These are phyloP conservation scores for Eragrostis tef DNA, from an alignment of 202 grass and related monocot genomes.

Conservation along the genomic window DNA sequence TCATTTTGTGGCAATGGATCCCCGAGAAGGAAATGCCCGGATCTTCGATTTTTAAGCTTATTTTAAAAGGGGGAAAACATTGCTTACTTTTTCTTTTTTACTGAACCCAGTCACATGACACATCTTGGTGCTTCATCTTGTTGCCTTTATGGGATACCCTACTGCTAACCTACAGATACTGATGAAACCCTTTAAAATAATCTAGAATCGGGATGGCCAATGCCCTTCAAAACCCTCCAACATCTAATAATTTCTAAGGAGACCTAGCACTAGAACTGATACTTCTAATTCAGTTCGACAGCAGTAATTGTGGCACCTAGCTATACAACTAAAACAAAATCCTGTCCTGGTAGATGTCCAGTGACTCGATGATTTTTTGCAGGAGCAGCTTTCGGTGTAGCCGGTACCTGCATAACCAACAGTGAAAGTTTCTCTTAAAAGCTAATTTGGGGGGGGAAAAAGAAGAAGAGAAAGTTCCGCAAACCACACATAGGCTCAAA, in stretches of 20 bases:
- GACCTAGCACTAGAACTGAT: background rate
- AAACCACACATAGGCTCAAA: background rate
- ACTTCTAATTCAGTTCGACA: background rate
- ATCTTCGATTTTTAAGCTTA: background rate
- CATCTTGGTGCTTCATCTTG: background rate
- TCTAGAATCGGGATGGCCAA: background rate
- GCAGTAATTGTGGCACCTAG: conserved; percentile 9
- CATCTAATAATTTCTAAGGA: conserved; percentile 1
- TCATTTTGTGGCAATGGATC: conserved; percentile 3
- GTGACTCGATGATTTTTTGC: conserved; percentile 69
- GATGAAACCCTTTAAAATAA: conserved; percentile 24
- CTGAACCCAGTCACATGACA: background rate
- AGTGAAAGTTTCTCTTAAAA: conserved; percentile 19
- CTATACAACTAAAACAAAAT: conserved; percentile 74
- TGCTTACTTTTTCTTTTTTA: background rate
- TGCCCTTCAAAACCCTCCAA: background rate
- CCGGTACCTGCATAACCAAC: conserved; percentile 50
- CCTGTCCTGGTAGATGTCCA: conserved; percentile 77
- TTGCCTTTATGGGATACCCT: background rate
- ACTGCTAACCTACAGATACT: conserved; percentile 20
- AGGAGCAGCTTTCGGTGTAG: conserved; percentile 61
- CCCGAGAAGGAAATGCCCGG: background rate
- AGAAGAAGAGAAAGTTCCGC: background rate
- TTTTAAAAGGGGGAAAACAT: background rate
- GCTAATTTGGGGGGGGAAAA: background rate